Evolutionary conservation across 2,329 filamentous ascomycete genomes (phyloP).

Genomic region (Chaetomiaceae sp.): DNA sequence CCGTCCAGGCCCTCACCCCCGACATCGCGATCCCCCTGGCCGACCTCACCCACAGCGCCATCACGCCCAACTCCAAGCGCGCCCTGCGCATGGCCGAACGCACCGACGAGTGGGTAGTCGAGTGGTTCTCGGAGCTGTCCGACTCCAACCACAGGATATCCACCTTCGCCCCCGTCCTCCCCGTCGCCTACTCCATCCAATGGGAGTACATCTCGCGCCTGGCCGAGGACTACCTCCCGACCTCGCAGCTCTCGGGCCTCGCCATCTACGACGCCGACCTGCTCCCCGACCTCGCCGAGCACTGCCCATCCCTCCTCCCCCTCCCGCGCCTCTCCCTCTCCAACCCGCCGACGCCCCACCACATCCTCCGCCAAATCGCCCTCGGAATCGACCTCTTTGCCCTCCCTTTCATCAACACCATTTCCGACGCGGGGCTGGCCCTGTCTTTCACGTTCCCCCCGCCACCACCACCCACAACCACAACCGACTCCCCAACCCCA

Average conservation of each 20-base stretch:
- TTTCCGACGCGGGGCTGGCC: slow-evolving; percentile 82
- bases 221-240: slow-evolving; percentile 54
- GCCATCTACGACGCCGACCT: slow-evolving; percentile 74
- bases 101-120: slow-evolving; percentile 75
- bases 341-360: slow-evolving; percentile 65
- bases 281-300: slow-evolving; percentile 60
- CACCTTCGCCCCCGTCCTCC: slow-evolving; percentile 65
- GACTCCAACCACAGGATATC: slow-evolving; percentile 33
- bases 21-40: slow-evolving; percentile 77
- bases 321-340: slow-evolving; percentile 75
- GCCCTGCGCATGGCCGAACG: slow-evolving; percentile 79
- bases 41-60: slow-evolving; percentile 56
- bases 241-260: slow-evolving; percentile 62
- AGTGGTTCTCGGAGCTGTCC: slow-evolving; percentile 51
- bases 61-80: slow-evolving; percentile 62
- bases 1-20: slow-evolving; percentile 61
- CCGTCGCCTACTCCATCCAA: slow-evolving; percentile 70
- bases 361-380: slow-evolving; percentile 69
- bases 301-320: slow-evolving; percentile 48
- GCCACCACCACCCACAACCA: slow-evolving; percentile 29
- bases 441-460: slow-evolving; percentile 72
- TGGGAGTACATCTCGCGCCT: slow-evolving; percentile 74
- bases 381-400: slow-evolving; percentile 78
- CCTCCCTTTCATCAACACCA: slow-evolving; percentile 66
- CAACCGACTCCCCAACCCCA: slow-evolving; percentile 26